Base-by-base conservation (phyloP, 371 early-diverging fungal species). In the Syncephalastrum racemosum region DNA sequence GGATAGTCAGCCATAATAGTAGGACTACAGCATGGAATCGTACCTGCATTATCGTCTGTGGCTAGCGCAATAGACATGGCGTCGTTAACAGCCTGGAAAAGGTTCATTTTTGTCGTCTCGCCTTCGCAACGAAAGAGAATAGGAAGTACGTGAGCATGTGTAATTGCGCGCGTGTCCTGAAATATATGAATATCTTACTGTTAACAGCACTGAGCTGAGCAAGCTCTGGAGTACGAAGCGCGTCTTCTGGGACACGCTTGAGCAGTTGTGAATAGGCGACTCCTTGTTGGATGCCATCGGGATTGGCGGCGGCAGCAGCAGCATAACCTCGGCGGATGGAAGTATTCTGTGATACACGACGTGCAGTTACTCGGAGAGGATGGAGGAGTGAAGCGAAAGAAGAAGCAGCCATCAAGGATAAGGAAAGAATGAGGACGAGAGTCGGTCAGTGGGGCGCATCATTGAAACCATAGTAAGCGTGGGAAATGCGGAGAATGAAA, bases 41-140 rank as follows among this genome's bases (percentile, higher is more conserved):
- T 64, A 81, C 91, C 86, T 13, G 97, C 92, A 15, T 81, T 93
- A 19, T 94, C 91, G 68, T 98, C 97, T 0, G 91, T 89, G 6
- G 87, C 86, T 43, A 98, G 72, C 6, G 96, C 92, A 46, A 89
- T 89, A 14, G 85, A 81, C 84, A 98, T 82, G 14, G 98, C 97
- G 64, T 96, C 93, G 71, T 98, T 97, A 12, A 98, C 85, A 5
- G 96, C 87, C 70, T 95, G 96, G 74, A 90, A 98, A 54, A 93
- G 77, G 75, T 98, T 98, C 87, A 96, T 88, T 63, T 92, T 93
- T 59, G 84, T 85, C 10, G 93, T 93, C 60, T 90, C 92, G 10
- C 81, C 85, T 86, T 15, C 15, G 12, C 4, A 46, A n/a, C 16
- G 44, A 54, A 43, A 13, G 2, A 15, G 31, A 22, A 6, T 25